Evolutionary conservation across 2,329 filamentous ascomycete species (phyloP), one percentile per base, ranked within the genome.

Genomic region (Penicillium rolfsii): DNA sequence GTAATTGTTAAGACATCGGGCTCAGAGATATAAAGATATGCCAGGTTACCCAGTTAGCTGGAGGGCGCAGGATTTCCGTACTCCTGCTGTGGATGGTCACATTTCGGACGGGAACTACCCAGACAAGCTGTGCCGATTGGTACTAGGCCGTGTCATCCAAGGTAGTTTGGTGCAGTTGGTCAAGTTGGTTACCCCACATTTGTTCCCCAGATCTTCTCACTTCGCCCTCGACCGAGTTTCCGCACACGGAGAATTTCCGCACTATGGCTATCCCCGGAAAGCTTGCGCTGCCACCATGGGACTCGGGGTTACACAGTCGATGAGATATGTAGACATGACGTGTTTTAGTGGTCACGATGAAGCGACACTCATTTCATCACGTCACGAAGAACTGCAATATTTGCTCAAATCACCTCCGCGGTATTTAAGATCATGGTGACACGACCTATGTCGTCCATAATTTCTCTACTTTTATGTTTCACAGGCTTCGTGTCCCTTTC

Each of bases 21-120:
- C 41, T 48, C 41, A 19, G 53, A 24, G 35, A 33, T 24, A 50
- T 43, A 14, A 41, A 24, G 45, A 9, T 45, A 19, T 26, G 35
- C 50, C 5, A 22, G 48, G 14, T 16, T 46, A 28, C 12, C 43
- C 43, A 46, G 43, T n/a, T 26, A 46, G 5, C 24, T 9, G 9
- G 26, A 8, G 55, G 48, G 61, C 64, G 64, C 62, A 64, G 64
- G 48, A 56, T 66, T 67, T 67, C 65, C 64, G 65, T 64, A 48
- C 22, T 58, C 16, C 28, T 48, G 2, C 26, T 48, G 5, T 3
- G 43, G 43, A 46, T 46, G 43, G 43, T 46, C 24, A 46, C 24
- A 46, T 46, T 16, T 14, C 12, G 16, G 11, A 26, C 7, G 7
- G 24, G 24, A 3, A 24, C 24, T 22, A 5, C 11, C 45, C 26